phyloP scores from a whole-genome alignment of 2,329 filamentous ascomycete species.

The Nigrograna mackinnonii region DNA sequence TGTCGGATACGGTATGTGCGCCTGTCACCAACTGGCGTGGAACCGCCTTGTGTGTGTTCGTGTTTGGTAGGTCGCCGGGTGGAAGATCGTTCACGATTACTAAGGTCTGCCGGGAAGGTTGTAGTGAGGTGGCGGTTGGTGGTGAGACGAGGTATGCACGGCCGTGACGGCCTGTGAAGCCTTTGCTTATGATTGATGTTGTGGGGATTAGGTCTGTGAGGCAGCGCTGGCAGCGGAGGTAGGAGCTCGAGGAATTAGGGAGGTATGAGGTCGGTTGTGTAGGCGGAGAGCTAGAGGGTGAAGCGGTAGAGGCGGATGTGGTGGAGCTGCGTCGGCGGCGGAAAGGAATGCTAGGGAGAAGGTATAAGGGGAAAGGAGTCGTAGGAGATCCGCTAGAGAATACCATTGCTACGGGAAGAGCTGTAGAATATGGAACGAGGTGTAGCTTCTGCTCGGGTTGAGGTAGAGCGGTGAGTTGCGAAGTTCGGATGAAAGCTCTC shows the following conservation, averaged over 20 bases:
- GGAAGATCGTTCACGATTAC: conserved; percentile 13
- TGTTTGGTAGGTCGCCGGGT: conserved; percentile 58
- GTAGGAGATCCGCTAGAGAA: background rate
- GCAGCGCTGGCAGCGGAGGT: conserved; percentile 63
- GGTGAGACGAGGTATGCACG: conserved; percentile 66
- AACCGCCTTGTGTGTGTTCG: conserved; percentile 58
- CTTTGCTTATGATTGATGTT: conserved; percentile 65
- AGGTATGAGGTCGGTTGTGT: conserved; percentile 27
- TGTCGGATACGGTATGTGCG: conserved; percentile 64
- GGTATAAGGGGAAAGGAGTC: conserved; percentile 43
- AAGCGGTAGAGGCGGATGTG: conserved; percentile 19
- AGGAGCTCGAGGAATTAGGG: conserved; percentile 47
- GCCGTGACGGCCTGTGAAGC: conserved; percentile 67
- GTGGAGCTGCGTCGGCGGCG: conserved; percentile 47
- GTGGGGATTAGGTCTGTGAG: conserved; percentile 62
- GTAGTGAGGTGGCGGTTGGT: conserved; percentile 31
- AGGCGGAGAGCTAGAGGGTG: conserved; percentile 26
- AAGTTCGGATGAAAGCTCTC: no score
- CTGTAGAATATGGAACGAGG: no score
- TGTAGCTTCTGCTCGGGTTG: no score
- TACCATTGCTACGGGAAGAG: no score
- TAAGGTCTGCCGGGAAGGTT: conserved; percentile 14
- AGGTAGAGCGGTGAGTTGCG: no score
- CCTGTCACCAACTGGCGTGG: conserved; percentile 65
- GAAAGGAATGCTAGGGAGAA: conserved; percentile 40